A percentile compares a stretch with the other conserved stretches of the same genome.
Conservation (phyloP, 768 basidiomycete genomes). For the Leucocoprinus sp. region DNA sequence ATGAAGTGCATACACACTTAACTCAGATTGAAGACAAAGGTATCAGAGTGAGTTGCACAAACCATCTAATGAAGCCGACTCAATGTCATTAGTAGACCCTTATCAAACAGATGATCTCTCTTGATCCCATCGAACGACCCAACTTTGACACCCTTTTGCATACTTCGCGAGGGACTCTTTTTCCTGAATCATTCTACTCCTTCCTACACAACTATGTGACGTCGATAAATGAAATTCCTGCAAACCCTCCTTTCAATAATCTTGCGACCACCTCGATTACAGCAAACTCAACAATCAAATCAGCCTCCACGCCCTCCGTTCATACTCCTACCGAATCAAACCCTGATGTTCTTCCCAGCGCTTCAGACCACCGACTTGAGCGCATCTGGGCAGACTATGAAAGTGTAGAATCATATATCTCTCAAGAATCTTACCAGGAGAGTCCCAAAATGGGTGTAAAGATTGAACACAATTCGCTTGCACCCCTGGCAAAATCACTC, state of each 20-base stretch:
- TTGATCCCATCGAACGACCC: slow-evolving; percentile 70
- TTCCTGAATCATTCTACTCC: slow-evolving; percentile 91
- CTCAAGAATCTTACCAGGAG: slow-evolving; percentile 37
- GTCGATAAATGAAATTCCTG: slow-evolving; percentile 63
- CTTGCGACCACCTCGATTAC: slow-evolving; percentile 24
- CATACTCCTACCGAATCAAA: slow-evolving; percentile 16
- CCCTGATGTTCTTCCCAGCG: slow-evolving; percentile 20
- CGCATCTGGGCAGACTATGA: slow-evolving; percentile 84
- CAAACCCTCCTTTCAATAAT: slow-evolving; percentile 35
- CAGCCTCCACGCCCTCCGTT: slow-evolving; percentile 26
- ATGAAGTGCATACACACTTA: slow-evolving; percentile 65
- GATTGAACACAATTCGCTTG: slow-evolving; percentile 40
- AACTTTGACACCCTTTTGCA: slow-evolving; percentile 76
- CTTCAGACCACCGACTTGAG: slow-evolving; percentile 82
- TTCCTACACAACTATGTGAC: slow-evolving; percentile 88
- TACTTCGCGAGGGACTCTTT: slow-evolving; percentile 65
- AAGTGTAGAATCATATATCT: slow-evolving; percentile 65
- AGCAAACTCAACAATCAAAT: slow-evolving; percentile 24
- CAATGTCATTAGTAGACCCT: slow-evolving; percentile 49
- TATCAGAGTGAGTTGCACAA: slow-evolving; percentile 55
- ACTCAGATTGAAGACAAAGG: slow-evolving; percentile 71
- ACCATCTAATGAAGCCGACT: slow-evolving; percentile 8
- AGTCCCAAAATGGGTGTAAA: slow-evolving; percentile 39
- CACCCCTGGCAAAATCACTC: slow-evolving; percentile 40
- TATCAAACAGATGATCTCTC: slow-evolving; percentile 83